A percentile compares a stretch with the other conserved stretches of the same genome.
These are phyloP conservation scores for Sutorius australiensis DNA, from an alignment of 768 basidiomycete species.

Conservation along the genomic window DNA sequence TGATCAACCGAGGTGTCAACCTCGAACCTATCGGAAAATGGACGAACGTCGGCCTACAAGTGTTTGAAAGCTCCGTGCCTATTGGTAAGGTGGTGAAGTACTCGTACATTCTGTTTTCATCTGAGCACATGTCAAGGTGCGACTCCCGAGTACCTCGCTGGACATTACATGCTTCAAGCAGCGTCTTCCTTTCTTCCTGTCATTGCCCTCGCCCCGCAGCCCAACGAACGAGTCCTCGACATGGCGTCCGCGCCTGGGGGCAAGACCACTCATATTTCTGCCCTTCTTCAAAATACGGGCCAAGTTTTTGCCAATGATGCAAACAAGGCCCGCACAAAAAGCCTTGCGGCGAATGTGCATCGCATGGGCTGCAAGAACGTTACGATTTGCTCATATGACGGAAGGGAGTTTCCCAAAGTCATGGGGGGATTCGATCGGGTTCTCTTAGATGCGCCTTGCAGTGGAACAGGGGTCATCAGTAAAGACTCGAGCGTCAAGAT, in stretches of 20 bases:
- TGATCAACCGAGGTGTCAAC: constrained; percentile 95
- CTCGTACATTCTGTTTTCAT: not conserved
- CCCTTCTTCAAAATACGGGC: constrained; percentile 96
- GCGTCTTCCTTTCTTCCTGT: constrained; percentile 99
- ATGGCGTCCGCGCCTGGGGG: constrained; percentile 99
- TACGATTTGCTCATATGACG: constrained; percentile 94
- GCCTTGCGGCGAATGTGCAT: constrained; percentile 94
- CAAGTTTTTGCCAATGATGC: constrained; percentile 96
- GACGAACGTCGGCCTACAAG: constrained; percentile 98
- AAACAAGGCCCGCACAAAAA: constrained; percentile 92
- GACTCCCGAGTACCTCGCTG: constrained; percentile 97
- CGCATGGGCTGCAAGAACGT: constrained; percentile 98
- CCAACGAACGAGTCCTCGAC: constrained; percentile 90
- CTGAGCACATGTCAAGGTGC: constrained; percentile 50
- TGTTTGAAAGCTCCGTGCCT: constrained; percentile 94
- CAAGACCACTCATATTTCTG: constrained; percentile 97
- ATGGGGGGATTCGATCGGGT: constrained; percentile 99
- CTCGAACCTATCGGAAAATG: constrained; percentile 98
- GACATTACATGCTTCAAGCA: constrained; percentile 99
- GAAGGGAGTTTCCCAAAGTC: constrained; percentile 96
- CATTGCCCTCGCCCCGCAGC: constrained; percentile 89
- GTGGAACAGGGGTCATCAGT: constrained; percentile 96
- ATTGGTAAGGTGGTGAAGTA: constrained; percentile 55
- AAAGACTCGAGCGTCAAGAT: constrained; percentile 97
- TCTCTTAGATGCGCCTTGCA: constrained; percentile 93